phyloP scores from a whole-genome alignment of 2,329 filamentous ascomycete species.

The Pestalotiopsis sp. region DNA sequence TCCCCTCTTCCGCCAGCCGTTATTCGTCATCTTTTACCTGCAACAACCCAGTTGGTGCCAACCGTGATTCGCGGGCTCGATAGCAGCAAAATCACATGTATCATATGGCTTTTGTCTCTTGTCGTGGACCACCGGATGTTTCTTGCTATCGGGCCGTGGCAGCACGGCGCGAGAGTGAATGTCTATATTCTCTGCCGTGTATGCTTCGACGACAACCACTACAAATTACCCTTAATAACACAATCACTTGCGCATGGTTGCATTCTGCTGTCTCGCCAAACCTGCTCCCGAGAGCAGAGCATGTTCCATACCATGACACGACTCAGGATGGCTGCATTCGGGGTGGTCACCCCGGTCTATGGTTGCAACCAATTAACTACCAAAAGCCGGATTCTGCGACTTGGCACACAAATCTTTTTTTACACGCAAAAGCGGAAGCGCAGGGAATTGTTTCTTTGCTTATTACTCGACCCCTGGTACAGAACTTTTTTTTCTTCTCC shows the following conservation, averaged over 20 bases:
- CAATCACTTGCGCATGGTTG: not conserved
- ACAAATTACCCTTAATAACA: not conserved
- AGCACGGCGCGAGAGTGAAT: not conserved
- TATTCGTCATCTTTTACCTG: not conserved
- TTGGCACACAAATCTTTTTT: not conserved
- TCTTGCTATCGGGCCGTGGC: not conserved
- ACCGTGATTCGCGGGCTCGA: not conserved
- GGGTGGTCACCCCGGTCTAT: not conserved
- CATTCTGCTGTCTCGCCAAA: not conserved
- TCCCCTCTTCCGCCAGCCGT: not conserved
- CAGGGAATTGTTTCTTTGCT: too few relatives aligned
- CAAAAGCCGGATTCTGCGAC: not conserved
- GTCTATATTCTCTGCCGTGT: not conserved
- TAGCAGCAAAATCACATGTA: not conserved
- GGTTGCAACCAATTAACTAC: not conserved
- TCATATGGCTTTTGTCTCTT: not conserved
- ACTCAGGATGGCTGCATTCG: not conserved
- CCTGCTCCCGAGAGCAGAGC: not conserved
- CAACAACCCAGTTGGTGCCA: not conserved
- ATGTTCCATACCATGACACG: not conserved
- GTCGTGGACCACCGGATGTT: not conserved
- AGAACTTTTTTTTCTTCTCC: not conserved
- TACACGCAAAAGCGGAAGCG: not conserved
- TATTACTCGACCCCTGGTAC: not conserved
- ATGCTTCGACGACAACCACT: not conserved